Evolutionary conservation across 345 rosid species (phyloP).

Genomic region (Aquilaria sinensis): DNA sequence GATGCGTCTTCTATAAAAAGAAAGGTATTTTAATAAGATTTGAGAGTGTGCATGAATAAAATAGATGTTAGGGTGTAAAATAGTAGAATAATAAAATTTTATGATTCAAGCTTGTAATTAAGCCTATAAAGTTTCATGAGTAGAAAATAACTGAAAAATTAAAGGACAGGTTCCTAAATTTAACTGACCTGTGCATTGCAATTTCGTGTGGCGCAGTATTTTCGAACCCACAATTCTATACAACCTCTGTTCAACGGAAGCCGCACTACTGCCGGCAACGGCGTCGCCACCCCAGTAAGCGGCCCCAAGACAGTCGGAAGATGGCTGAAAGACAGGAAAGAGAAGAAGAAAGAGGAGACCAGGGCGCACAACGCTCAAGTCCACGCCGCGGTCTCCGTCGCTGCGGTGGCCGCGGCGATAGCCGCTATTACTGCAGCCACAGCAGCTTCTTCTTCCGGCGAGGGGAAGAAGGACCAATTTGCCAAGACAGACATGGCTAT

Average conservation of each 20-base stretch:
- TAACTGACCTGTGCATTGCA: background rate
- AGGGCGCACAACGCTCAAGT: slow-evolving; percentile 86
- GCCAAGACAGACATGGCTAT: slow-evolving; percentile 78
- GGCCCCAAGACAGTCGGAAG: slow-evolving; percentile 83
- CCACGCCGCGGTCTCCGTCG: slow-evolving; percentile 87
- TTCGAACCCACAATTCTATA: slow-evolving; percentile 78
- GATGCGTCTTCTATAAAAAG: too few relatives aligned
- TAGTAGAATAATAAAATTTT: too few relatives aligned
- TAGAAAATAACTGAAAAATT: too few relatives aligned
- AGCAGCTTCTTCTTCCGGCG: slow-evolving; percentile 51
- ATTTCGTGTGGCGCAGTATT: slow-evolving; percentile 41
- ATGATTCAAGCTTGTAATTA: too few relatives aligned
- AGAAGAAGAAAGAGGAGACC: slow-evolving; percentile 87
- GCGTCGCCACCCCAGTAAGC: slow-evolving; percentile 51
- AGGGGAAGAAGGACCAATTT: slow-evolving; percentile 54
- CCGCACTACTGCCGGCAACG: slow-evolving; percentile 41
- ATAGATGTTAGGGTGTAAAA: too few relatives aligned
- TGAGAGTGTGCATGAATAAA: too few relatives aligned
- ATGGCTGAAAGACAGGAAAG: slow-evolving; percentile 96
- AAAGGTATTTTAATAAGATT: too few relatives aligned
- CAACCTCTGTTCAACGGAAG: slow-evolving; percentile 65
- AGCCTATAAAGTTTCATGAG: too few relatives aligned
- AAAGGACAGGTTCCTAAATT: too few relatives aligned
- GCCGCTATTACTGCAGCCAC: slow-evolving; percentile 85
- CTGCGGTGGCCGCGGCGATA: slow-evolving; percentile 85